Evolutionary conservation across 1,284 basidiomycete genomes (phyloP), one percentile per base, ranked within the genome.

Genomic region (Apiotrichum mycotoxinovorans): DNA sequence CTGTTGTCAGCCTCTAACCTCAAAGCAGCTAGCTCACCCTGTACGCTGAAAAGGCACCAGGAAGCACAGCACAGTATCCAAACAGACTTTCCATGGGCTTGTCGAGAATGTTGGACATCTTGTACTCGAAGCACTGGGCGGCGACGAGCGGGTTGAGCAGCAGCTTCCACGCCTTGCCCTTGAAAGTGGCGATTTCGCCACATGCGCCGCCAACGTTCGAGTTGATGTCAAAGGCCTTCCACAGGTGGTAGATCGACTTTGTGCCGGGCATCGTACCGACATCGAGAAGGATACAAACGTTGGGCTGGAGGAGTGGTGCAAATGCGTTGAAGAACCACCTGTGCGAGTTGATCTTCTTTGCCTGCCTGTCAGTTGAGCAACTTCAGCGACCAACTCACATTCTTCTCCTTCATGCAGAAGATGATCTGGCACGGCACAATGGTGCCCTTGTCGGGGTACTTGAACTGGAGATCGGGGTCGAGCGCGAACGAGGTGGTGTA

Each of bases 321-420:
- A 96, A 94, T 0, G 91, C 93, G 71, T 95, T 95, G 77, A 96
- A 95, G 75, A 93, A 92, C 93, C 91, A 94, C 44, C 91, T 81
- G 70, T 98, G 94, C 59, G 88, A 90, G 70, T 95, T 97, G 72
- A 97, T 94, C 80, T 97, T 97, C 80, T 92, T 94, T 14, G 93
- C 80, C 81, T 75, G 76, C 77, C 14, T 18, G 50, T 62, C 38
- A 64, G 53, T 22, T 27, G 22, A 33, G n/a, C 12, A 3, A 11
- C n/a, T 22, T n/a, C 18, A n/a, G n/a, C 34, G 20, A 30, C 42
- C 10, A 26, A 60, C 96, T 93, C 73, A 94, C 90, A 78, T 98
- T 98, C 82, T 96, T 93, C 51, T 94, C 92, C 80, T 74, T 75
- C 62, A 78, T 64, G 57, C 76, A 78, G 72, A 93, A 92, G 33